Percentiles rank a stretch among this genome's conserved stretches.
These are phyloP conservation scores for Penstemon barbatus DNA, from an alignment of 257 asterid genomes.

Conservation along the genomic window DNA sequence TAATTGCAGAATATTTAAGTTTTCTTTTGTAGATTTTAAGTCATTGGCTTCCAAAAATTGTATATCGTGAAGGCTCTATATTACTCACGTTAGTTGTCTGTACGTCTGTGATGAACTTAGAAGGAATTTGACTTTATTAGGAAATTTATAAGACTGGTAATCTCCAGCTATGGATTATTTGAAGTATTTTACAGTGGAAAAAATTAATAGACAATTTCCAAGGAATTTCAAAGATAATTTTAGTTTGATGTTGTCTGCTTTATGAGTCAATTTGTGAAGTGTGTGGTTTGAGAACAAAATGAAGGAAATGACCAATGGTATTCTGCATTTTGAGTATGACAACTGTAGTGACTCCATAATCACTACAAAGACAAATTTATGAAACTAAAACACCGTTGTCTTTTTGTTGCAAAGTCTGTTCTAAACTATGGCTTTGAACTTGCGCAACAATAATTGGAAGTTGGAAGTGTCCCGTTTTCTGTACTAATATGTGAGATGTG, in stretches of 20 bases:
- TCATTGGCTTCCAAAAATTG: constrained; percentile 2
- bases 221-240: background rate
- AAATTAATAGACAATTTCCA: background rate
- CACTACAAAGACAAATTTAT: too few species aligned
- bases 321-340: background rate
- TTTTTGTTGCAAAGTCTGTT: too few species aligned
- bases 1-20: too few species aligned
- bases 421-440: too few species aligned
- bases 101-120: constrained; percentile 25
- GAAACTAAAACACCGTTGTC: too few species aligned
- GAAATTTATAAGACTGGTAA: background rate
- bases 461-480: too few species aligned
- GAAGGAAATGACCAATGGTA: background rate
- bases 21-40: too few species aligned
- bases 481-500: too few species aligned
- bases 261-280: too few species aligned
- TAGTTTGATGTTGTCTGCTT: background rate
- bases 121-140: background rate
- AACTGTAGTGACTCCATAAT: background rate
- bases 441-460: too few species aligned
- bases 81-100: constrained; percentile 15
- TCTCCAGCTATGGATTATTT: background rate
- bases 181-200: background rate
- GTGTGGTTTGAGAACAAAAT: too few species aligned
- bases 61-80: constrained; percentile 1